phyloP scores from a whole-genome alignment of 495 filamentous ascomycete species.

The Neurospora sp. region DNA sequence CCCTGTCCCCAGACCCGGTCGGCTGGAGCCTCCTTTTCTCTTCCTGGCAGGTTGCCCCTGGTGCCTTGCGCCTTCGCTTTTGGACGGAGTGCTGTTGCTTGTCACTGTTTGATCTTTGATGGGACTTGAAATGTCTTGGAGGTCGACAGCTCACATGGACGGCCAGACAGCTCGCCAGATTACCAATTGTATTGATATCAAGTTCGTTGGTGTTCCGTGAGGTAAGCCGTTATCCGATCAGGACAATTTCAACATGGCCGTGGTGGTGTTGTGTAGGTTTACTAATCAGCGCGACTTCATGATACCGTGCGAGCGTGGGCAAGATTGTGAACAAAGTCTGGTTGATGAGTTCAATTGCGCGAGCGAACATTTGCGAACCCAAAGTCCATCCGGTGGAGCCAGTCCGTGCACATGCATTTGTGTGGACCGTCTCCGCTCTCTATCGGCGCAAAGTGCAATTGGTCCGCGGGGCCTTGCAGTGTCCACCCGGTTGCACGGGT shows the following conservation, averaged over 20 bases:
- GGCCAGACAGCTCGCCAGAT: neutral
- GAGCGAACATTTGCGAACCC: neutral
- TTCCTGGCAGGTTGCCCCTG: neutral
- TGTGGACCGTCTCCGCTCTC: neutral
- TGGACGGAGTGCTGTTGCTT: neutral
- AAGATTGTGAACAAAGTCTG: neutral
- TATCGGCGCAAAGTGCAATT: neutral
- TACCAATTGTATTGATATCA: neutral
- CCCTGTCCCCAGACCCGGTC: neutral
- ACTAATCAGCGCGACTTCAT: neutral
- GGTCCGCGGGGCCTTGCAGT: neutral
- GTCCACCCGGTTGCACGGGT: neutral
- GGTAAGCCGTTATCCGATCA: neutral
- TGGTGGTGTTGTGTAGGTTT: neutral
- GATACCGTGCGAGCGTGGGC: neutral
- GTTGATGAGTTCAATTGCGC: neutral
- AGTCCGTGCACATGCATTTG: neutral
- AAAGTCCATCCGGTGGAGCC: neutral
- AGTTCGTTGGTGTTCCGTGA: neutral
- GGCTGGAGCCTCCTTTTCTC: neutral
- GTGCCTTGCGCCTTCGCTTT: neutral
- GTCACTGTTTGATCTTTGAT: neutral
- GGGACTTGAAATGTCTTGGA: neutral
- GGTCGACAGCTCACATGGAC: neutral
- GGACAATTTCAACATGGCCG: neutral